phyloP scores from a whole-genome alignment of 768 basidiomycete genomes.

The Lactarius indigo region DNA sequence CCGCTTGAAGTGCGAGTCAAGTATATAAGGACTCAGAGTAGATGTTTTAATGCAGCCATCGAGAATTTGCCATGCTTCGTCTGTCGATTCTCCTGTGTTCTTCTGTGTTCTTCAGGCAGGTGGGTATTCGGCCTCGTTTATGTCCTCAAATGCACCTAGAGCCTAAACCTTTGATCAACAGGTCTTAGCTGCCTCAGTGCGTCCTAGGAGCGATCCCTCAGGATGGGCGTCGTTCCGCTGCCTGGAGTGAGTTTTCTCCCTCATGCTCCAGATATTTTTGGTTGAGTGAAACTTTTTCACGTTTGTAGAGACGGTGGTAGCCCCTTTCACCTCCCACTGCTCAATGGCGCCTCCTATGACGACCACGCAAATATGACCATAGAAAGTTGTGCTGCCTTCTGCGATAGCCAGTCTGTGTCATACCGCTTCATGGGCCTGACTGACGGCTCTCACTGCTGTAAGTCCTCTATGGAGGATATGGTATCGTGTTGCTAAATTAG shows the following conservation, averaged over 20 bases:
- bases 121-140: not conserved
- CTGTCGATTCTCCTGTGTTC: not conserved
- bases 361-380: slow-evolving; percentile 57
- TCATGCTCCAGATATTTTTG: not conserved
- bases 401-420: slow-evolving; percentile 35
- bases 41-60: too few species aligned
- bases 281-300: not conserved
- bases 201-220: not conserved
- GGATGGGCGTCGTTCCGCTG: not conserved
- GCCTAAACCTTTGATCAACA: not conserved
- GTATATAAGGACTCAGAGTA: not conserved
- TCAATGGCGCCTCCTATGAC: slow-evolving; percentile 45
- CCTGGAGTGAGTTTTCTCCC: not conserved
- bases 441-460: slow-evolving; percentile 60
- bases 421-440: slow-evolving; percentile 71
- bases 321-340: slow-evolving; percentile 33
- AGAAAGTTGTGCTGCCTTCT: slow-evolving; percentile 44
- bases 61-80: not conserved
- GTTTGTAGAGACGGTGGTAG: not conserved
- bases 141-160: not conserved
- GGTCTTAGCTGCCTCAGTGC: not conserved
- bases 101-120: not conserved
- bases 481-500: too few species aligned
- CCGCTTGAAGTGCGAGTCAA: not conserved
- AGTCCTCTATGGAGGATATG: not conserved